These are phyloP conservation scores for Neurospora cerealis DNA, from an alignment of 495 filamentous ascomycete species.

Conservation along the genomic window DNA sequence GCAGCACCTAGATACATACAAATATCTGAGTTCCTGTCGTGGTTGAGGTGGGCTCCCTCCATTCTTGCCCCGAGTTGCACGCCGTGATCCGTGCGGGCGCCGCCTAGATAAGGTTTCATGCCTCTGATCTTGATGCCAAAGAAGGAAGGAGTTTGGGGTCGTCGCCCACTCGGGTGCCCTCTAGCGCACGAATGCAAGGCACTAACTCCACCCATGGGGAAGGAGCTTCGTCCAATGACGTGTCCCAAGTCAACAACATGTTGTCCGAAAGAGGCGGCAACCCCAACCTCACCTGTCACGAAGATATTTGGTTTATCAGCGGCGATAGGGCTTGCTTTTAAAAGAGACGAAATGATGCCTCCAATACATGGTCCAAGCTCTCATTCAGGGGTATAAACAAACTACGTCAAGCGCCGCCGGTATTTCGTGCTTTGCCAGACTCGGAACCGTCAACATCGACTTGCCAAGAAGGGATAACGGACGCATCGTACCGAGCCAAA, in stretches of 20 bases:
- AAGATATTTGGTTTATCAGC: background rate
- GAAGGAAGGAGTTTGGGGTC: background rate
- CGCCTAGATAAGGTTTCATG: background rate
- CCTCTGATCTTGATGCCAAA: background rate
- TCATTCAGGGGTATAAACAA: background rate
- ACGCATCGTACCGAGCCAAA: background rate
- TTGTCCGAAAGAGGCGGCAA: background rate
- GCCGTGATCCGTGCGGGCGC: background rate
- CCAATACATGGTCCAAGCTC: background rate
- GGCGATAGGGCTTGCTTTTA: background rate
- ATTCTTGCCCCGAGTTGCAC: background rate
- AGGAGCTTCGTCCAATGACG: background rate
- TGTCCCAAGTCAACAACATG: background rate
- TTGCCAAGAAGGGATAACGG: background rate
- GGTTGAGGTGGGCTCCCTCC: background rate
- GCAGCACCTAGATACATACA: background rate
- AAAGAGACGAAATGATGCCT: background rate
- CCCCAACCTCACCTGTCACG: background rate
- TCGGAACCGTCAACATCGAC: background rate
- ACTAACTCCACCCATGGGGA: background rate
- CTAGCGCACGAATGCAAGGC: background rate
- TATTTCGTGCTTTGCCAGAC: background rate
- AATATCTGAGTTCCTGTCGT: background rate
- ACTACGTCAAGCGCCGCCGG: background rate
- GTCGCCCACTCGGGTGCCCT: background rate